These are phyloP conservation scores for Cicer cuneatum DNA, from an alignment of 306 rosid species.

Conservation along the genomic window DNA sequence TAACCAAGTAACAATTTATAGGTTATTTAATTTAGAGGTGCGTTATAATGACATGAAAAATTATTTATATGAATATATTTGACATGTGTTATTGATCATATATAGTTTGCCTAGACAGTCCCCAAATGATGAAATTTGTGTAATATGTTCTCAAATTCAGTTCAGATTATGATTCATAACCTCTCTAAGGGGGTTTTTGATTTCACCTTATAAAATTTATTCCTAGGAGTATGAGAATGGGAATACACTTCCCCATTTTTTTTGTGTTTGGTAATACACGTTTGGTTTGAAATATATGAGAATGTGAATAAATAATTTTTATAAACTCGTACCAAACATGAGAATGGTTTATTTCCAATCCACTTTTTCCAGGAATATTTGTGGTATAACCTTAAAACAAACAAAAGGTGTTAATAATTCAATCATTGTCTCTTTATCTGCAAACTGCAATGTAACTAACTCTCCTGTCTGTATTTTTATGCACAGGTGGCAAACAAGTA, in stretches of 20 bases:
- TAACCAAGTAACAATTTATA: slow-evolving; percentile 24
- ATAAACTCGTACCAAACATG: too few species aligned
- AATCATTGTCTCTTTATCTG: slow-evolving; percentile 16
- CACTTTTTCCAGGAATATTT: too few species aligned
- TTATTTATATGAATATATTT: neutral
- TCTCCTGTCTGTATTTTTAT: neutral
- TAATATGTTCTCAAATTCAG: neutral
- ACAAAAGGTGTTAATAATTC: neutral
- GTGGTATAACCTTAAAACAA: too few species aligned
- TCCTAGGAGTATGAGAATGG: too few species aligned
- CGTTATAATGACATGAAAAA: neutral
- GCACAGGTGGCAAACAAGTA: slow-evolving; percentile 28
- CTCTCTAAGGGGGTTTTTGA: neutral
- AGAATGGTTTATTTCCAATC: too few species aligned
- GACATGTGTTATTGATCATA: slow-evolving; percentile 10
- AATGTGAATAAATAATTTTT: too few species aligned
- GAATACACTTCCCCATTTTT: too few species aligned
- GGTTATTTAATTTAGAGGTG: neutral
- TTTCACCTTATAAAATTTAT: too few species aligned
- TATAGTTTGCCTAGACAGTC: slow-evolving; percentile 6
- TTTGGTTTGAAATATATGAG: too few species aligned
- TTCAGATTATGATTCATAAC: slow-evolving; percentile 5
- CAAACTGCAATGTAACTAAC: slow-evolving; percentile 14
- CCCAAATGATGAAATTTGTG: slow-evolving; percentile 10
- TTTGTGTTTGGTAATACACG: too few species aligned